These are phyloP conservation scores for Pythium aristosporum DNA, from an alignment of 352 stramenopile species.

Conservation along the genomic window DNA sequence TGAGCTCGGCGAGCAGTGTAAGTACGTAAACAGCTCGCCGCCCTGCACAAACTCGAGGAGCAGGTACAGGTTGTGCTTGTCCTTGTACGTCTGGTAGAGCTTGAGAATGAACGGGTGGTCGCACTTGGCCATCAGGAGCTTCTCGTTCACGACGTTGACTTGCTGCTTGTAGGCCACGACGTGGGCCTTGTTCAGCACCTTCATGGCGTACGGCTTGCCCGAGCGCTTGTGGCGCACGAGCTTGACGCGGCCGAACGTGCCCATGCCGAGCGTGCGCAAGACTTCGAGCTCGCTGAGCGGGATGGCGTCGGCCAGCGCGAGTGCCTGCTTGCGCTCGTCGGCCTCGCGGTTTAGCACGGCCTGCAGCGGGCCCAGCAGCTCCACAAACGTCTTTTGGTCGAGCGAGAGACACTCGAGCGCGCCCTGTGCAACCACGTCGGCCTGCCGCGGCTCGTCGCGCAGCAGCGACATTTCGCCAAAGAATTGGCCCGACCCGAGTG, in stretches of 20 bases:
- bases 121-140: conserved; percentile 95
- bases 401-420: conserved; percentile 88
- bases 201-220: conserved; percentile 93
- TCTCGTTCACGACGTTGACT: conserved; percentile 98
- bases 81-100: conserved; percentile 94
- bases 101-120: conserved; percentile 98
- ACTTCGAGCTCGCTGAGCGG: conserved; percentile 81
- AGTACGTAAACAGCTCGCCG: conserved; percentile 92
- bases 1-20: conserved; percentile 73
- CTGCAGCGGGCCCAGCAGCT: conserved; percentile 77
- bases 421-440: conserved; percentile 68
- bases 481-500: conserved; percentile 54
- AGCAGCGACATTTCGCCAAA: conserved; percentile 77
- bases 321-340: conserved; percentile 43
- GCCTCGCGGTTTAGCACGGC: conserved; percentile 38
- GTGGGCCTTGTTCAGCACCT: conserved; percentile 95
- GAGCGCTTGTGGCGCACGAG: conserved; percentile 88
- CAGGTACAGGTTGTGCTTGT: conserved; percentile 97
- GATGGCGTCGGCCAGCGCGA: conserved; percentile 11
- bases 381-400: conserved; percentile 83
- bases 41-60: conserved; percentile 97
- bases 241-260: conserved; percentile 96
- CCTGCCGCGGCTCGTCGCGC: conserved; percentile 53
- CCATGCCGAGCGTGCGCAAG: conserved; percentile 93
- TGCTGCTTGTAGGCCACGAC: conserved; percentile 97